Conservation (phyloP, 192 early-diverging fungal species). For the Backusella psychrophila region DNA sequence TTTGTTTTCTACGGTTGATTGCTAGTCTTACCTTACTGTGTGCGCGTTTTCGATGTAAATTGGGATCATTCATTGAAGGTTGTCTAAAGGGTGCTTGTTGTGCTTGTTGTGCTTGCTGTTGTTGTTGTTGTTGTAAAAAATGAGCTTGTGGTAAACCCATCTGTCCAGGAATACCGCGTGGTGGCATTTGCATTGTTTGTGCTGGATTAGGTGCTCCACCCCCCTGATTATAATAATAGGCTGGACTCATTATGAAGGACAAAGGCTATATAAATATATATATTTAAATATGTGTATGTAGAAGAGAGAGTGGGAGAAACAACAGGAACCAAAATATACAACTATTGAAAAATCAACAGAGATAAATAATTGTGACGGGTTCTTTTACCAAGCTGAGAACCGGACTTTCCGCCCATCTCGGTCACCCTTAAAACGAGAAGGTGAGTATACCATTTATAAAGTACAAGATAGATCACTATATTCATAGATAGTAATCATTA, state of each 20-base stretch:
- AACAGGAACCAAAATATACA: not conserved
- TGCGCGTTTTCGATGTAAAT: conserved; percentile 10
- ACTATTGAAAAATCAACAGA: not conserved
- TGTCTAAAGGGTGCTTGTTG: not conserved
- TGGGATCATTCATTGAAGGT: conserved; percentile 3
- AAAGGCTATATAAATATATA: not conserved
- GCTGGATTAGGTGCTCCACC: not conserved
- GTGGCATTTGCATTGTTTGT: not conserved
- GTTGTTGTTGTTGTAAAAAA: conserved; percentile 14
- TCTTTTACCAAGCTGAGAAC: not conserved
- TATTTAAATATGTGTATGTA: not conserved
- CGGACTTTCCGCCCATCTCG: too few species aligned
- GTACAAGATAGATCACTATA: too few species aligned
- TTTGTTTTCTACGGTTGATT: not conserved
- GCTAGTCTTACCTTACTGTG: conserved; percentile 16
- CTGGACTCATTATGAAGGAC: conserved; percentile 13
- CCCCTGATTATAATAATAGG: conserved; percentile 17
- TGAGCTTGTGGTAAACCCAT: conserved; percentile 1
- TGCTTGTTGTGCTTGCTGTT: conserved; percentile 6
- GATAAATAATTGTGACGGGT: not conserved
- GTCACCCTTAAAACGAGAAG: too few species aligned
- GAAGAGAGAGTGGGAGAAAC: not conserved
- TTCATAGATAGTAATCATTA: too few species aligned
- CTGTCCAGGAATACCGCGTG: not conserved
- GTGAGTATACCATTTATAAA: not conserved